Evolutionary conservation across 2,329 filamentous ascomycete species (phyloP), one percentile per base, ranked within the genome.

Genomic region (Aspergillus hiratsukae): DNA sequence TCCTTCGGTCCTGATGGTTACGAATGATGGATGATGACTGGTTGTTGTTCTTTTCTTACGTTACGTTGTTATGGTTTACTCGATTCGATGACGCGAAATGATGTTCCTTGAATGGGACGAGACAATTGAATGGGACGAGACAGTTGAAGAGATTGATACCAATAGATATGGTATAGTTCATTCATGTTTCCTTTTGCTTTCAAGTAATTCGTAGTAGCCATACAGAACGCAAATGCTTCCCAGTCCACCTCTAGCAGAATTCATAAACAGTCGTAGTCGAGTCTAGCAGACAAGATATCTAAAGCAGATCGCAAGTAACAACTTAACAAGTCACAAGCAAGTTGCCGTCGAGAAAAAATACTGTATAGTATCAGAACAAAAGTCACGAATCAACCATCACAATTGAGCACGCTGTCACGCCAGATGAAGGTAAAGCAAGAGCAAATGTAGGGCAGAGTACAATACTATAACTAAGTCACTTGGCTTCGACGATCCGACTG

Each of bases 401-500:
- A 17, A 17, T 37, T 35, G 3, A 6, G 14, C 31, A 37, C 14
- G 31, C 31, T 17, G 14, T 37, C 31, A 37, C 17, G 31, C 14
- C 14, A 37, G 10, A 45, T 19, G 41, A 45, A 45, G 7, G 11
- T 45, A 2, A 23, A 19, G 21, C n/a, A 6, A 21, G 8, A 10
- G 19, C 11, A 10, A 10, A 9, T 10, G 6, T 9, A 19, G 3
- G 41, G n/a, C 41, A 17, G 14, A 17, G 31, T 37, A n/a, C 31
- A 17, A 11, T 35, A 17, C 14, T 37, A n/a, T 14, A 17, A 11
- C 45, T 53, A 56, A 25, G 43, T 11, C 17, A 35, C 4, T 17
- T 48, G 45, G 45, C 55, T 48, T 57, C 48, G 2, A 49, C 52
- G 11, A 58, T 55, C n/a, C 56, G 56, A 51, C 19, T 54, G 31